Evolutionary conservation across 768 basidiomycete species (phyloP).

Genomic region (Tulasnella sp.): DNA sequence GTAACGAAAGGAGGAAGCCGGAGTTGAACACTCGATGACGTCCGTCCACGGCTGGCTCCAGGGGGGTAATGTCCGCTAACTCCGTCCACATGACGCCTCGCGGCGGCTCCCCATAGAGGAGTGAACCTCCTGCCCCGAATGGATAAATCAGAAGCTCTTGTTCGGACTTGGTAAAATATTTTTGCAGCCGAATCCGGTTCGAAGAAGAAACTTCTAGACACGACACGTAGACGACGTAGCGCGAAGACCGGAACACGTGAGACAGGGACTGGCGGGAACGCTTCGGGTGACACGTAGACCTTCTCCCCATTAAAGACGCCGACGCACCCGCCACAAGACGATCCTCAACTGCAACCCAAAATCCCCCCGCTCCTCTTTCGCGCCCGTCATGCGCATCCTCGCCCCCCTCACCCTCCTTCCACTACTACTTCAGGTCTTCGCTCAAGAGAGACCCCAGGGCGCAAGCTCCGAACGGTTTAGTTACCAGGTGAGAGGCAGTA

Average conservation of each 20-base stretch:
- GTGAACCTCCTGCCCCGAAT: no score
- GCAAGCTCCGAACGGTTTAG: constrained; percentile 17
- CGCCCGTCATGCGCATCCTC: constrained; percentile 18
- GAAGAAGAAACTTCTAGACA: background rate
- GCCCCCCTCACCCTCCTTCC: constrained; percentile 10
- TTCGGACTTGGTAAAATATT: background rate
- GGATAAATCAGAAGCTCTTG: background rate
- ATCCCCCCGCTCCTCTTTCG: background rate
- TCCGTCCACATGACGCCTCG: background rate
- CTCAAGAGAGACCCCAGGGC: constrained; percentile 19
- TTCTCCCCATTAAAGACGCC: constrained; percentile 8
- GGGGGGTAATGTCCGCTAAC: background rate
- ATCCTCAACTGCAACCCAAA: background rate
- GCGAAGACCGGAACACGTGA: background rate
- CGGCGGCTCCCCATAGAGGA: no score
- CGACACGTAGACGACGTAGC: background rate
- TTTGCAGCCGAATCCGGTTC: background rate
- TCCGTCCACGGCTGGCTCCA: no score
- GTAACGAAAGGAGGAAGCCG: background rate
- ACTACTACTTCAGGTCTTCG: constrained; percentile 15
- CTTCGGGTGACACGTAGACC: constrained; percentile 19
- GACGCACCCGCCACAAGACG: background rate
- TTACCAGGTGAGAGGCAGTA: constrained; percentile 21
- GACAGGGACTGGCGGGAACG: background rate
- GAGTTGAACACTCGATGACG: background rate